Percentiles rank a stretch among this genome's conserved stretches.
Conservation (phyloP, 495 filamentous ascomycete species). For the Aspergillus ellipticus region DNA sequence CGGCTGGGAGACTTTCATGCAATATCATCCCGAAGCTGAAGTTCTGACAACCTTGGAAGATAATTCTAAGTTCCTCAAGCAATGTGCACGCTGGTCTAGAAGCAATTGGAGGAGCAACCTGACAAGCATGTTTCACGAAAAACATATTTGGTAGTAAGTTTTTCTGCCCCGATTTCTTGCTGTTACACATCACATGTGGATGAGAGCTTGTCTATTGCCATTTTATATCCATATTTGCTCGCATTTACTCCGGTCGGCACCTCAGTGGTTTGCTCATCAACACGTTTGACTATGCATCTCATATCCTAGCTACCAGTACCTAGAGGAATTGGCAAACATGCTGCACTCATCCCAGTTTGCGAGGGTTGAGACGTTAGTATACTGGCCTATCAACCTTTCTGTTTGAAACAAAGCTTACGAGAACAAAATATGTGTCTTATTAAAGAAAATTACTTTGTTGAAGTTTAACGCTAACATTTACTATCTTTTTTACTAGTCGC, state of each 20-base stretch:
- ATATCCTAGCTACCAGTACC: no score
- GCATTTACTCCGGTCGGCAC: not conserved
- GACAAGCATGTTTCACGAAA: slow-evolving; percentile 67
- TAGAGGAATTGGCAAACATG: no score
- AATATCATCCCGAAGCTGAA: slow-evolving; percentile 69
- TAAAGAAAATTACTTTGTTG: not conserved
- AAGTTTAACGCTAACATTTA: slow-evolving; percentile 26
- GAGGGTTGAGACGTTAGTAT: no score
- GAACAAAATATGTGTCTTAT: no score
- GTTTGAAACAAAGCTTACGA: no score
- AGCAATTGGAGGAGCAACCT: slow-evolving; percentile 82
- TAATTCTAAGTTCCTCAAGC: slow-evolving; percentile 68
- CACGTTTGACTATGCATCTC: no score
- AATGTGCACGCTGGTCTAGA: slow-evolving; percentile 77
- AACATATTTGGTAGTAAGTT: slow-evolving; percentile 66
- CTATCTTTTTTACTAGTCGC: slow-evolving; percentile 41
- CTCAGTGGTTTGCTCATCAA: not conserved
- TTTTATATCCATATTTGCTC: not conserved
- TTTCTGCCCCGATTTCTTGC: slow-evolving; percentile 10
- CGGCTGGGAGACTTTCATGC: slow-evolving; percentile 72
- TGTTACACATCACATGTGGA: not conserved
- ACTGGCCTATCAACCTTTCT: no score
- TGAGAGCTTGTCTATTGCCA: not conserved
- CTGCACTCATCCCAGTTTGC: no score
- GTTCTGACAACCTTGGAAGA: slow-evolving; percentile 74